A percentile compares a stretch with the other conserved stretches of the same genome.
phyloP scores from a whole-genome alignment of 306 rosid genomes.

The Castanopsis chinensis region DNA sequence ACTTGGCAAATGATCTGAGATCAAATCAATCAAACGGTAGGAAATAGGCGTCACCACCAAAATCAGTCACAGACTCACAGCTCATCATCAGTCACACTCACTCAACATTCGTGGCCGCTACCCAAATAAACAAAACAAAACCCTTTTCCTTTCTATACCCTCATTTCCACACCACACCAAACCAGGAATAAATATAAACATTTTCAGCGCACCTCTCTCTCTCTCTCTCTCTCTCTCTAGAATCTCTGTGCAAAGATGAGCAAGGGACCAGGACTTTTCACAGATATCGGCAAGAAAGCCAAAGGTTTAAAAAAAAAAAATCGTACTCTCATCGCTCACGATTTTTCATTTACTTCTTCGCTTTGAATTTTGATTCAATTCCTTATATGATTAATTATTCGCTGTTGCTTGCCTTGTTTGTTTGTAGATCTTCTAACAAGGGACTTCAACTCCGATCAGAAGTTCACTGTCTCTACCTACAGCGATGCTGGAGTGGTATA shows the following conservation, averaged over 20 bases:
- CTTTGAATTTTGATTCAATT: background rate
- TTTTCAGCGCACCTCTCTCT: slow-evolving; percentile 4
- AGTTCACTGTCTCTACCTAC: slow-evolving; percentile 64
- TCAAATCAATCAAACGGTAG: background rate
- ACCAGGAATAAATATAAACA: too few relatives aligned
- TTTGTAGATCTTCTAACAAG: slow-evolving; percentile 71
- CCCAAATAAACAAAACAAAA: background rate
- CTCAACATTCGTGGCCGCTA: slow-evolving; percentile 9
- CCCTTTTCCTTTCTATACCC: background rate
- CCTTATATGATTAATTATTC: slow-evolving; percentile 8
- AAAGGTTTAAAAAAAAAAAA: slow-evolving; percentile 41
- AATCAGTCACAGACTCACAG: background rate
- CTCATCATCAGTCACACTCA: slow-evolving; percentile 22
- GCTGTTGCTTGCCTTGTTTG: slow-evolving; percentile 13
- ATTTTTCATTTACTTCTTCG: background rate
- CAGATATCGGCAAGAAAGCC: slow-evolving; percentile 88
- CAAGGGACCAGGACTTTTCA: slow-evolving; percentile 86
- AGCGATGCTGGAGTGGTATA: slow-evolving; percentile 79
- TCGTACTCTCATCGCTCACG: too few relatives aligned
- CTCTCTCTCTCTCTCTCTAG: slow-evolving; percentile 11
- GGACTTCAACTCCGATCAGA: slow-evolving; percentile 81
- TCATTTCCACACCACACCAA: slow-evolving; percentile 25
- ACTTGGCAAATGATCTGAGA: too few relatives aligned
- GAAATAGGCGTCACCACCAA: background rate
- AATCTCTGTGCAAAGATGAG: slow-evolving; percentile 47